Evolutionary conservation across 129 eudicot species (phyloP), one percentile per base, ranked within the genome.

Genomic region (Logfia minima): DNA sequence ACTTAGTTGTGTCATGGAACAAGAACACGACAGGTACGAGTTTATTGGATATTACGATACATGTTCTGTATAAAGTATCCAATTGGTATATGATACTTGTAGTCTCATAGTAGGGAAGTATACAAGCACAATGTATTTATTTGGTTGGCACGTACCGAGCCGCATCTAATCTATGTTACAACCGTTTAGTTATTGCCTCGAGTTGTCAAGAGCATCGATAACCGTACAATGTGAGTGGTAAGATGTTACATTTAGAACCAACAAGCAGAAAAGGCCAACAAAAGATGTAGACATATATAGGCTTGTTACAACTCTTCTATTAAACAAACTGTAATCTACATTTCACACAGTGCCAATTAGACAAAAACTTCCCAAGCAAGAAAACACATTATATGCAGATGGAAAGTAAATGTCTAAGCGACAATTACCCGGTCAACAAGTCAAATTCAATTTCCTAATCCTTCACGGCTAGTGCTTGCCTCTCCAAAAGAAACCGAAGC

Each of bases 401-500:
- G 63, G 59, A 70, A 78, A 43, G 51, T 70, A 68, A 43, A 59
- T 19, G 43, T 51, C 76, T 58, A 58, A 78, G 11, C 16, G 41
- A 51, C 72, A 51, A 71, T 65, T 72, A 28, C 60, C 13, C 51
- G 24, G 77, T 59, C 77, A 78, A 71, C 69, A 68, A 61, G 60
- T 51, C 35, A 53, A 26, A 22, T 58, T 67, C 74, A 66, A 77
- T 82, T 83, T 67, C 81, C 83, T 52, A 86, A 60, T 21, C 68
- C 82, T 5, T 64, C 71, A 18, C 88, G 75, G 79, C 87, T 89
- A 8, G 85, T 74, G 79, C 90, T 87, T 32, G 92, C 82, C 62
- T 92, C 96, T 56, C 93, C 93, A 74, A 92, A 86, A 24, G 96
- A 87, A 64, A 92, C 96, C 4, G 94, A 85, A 67, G 98, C 98